Percentiles rank a stretch among this genome's conserved stretches.
These are phyloP conservation scores for Ogataea nitratoaversa DNA, from an alignment of 805 yeast species.

Conservation along the genomic window DNA sequence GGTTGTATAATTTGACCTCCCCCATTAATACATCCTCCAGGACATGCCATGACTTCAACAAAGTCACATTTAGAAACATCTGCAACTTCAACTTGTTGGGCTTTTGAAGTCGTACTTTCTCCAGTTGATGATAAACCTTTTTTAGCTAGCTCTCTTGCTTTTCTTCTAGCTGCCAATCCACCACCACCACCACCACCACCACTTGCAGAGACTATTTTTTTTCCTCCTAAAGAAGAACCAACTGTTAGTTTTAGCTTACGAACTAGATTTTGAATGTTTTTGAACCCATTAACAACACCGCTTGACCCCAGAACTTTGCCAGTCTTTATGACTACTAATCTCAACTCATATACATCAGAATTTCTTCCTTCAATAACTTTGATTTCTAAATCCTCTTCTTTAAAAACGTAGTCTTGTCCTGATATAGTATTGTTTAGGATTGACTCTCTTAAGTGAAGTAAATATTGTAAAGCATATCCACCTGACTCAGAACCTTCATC, in stretches of 20 bases:
- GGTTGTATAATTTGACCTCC: slow-evolving; percentile 80
- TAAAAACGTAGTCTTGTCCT: slow-evolving; percentile 11
- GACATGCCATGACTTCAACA: slow-evolving; percentile 97
- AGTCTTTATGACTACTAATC: slow-evolving; percentile 39
- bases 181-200: slow-evolving; percentile 7
- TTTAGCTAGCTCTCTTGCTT: slow-evolving; percentile 34
- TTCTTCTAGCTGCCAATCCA: slow-evolving; percentile 40
- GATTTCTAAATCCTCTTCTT: slow-evolving; percentile 24
- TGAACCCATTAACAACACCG: slow-evolving; percentile 81
- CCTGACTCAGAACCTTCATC: slow-evolving; percentile 84
- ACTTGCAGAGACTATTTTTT: background rate
- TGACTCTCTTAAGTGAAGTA: slow-evolving; percentile 35
- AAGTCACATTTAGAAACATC: slow-evolving; percentile 72
- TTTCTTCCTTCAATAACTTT: slow-evolving; percentile 61
- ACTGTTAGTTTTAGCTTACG: slow-evolving; percentile 59
- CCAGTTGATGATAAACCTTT: slow-evolving; percentile 7
- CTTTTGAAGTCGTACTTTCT: slow-evolving; percentile 1
- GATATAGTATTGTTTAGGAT: slow-evolving; percentile 9
- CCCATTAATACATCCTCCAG: slow-evolving; percentile 95
- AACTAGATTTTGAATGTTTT: slow-evolving; percentile 91
- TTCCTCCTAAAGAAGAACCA: no score
- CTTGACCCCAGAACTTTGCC: slow-evolving; percentile 47
- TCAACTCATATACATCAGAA: slow-evolving; percentile 67
- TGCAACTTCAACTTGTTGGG: slow-evolving; percentile 28
- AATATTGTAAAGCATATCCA: slow-evolving; percentile 76